These are phyloP conservation scores for Chenopodium quinoa DNA, from an alignment of 148 eudicot species.

Conservation along the genomic window DNA sequence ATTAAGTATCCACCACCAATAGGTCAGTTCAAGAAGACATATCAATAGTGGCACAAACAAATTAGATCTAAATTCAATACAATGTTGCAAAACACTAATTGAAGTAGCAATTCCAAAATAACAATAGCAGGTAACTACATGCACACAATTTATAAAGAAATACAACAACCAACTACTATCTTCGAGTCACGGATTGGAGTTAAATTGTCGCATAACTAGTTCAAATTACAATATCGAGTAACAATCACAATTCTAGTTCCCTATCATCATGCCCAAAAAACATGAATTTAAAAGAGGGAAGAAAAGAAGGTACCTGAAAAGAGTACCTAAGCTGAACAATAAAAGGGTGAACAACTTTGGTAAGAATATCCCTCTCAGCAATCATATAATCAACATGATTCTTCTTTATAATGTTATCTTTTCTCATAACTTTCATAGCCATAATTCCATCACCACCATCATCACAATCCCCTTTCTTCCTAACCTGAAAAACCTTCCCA, in stretches of 20 bases:
- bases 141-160: background rate
- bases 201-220: background rate
- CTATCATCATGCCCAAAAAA: background rate
- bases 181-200: background rate
- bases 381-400: slow-evolving; percentile 92
- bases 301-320: slow-evolving; percentile 52
- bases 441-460: slow-evolving; percentile 54
- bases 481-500: slow-evolving; percentile 89
- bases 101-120: background rate
- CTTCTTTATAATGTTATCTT: slow-evolving; percentile 76
- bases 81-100: background rate
- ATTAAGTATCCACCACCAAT: background rate
- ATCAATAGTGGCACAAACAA: background rate
- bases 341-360: slow-evolving; percentile 82
- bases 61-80: background rate
- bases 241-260: no score
- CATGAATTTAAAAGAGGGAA: background rate
- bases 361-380: slow-evolving; percentile 94
- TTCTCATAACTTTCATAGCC: slow-evolving; percentile 92
- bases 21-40: background rate
- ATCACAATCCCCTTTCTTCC: slow-evolving; percentile 40
- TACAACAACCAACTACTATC: background rate
- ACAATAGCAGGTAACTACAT: background rate
- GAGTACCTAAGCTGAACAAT: slow-evolving; percentile 87
- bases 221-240: background rate